These are phyloP conservation scores for Sporothrix curviconia DNA, from an alignment of 2,329 filamentous ascomycete species.

Conservation along the genomic window DNA sequence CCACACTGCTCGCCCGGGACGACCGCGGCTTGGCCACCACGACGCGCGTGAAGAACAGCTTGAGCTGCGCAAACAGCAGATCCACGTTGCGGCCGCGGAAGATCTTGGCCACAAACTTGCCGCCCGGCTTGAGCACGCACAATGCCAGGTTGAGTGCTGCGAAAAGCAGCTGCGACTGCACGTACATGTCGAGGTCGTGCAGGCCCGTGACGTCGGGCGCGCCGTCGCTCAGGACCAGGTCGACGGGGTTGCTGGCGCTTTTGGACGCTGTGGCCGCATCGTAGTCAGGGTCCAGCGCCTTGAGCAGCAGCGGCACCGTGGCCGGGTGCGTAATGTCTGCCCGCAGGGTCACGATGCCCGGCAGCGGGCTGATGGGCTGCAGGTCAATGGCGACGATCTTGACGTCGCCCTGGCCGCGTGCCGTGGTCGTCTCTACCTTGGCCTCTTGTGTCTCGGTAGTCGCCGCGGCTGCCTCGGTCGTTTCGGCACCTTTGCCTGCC, in stretches of 20 bases:
- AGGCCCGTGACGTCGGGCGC: conserved; percentile 94
- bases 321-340: conserved; percentile 97
- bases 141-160: conserved; percentile 89
- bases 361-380: conserved; percentile 89
- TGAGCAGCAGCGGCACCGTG: conserved; percentile 81
- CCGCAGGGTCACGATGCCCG: conserved; percentile 84
- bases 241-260: conserved; percentile 65
- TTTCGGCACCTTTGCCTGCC: too few species aligned
- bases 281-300: conserved; percentile 70
- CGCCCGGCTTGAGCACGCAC: conserved; percentile 78
- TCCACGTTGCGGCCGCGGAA: conserved; percentile 95
- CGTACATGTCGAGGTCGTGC: conserved; percentile 96
- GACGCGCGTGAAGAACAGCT: conserved; percentile 81
- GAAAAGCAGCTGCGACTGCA: conserved; percentile 91
- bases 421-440: background rate
- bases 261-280: conserved; percentile 27
- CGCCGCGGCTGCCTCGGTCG: too few species aligned
- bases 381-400: conserved; percentile 95
- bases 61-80: conserved; percentile 86
- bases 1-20: conserved; percentile 90
- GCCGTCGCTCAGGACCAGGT: conserved; percentile 90
- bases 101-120: conserved; percentile 97
- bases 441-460: background rate
- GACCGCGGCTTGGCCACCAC: conserved; percentile 89
- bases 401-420: conserved; percentile 54